Evolutionary conservation across 1,139 yeast genomes (phyloP).

Genomic region (Yamadazyma spencermartinsiae): DNA sequence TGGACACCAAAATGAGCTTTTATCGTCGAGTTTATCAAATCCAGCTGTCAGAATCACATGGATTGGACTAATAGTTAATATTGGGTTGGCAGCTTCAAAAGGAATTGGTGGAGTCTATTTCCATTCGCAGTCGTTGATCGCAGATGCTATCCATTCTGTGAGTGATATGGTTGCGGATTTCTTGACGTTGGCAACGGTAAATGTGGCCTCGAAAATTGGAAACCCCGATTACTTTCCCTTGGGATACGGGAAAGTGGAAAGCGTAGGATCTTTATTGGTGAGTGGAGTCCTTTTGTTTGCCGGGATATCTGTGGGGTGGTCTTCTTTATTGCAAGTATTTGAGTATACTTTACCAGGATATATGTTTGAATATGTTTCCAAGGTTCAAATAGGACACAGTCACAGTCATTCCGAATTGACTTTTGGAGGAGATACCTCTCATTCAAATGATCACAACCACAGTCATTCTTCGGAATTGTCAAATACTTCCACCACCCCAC

Average conservation of each 20-base stretch:
- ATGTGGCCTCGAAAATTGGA: slow-evolving; percentile 70
- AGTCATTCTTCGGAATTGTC: slow-evolving; percentile 17
- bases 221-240: slow-evolving; percentile 64
- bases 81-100: slow-evolving; percentile 83
- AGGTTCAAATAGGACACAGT: slow-evolving; percentile 53
- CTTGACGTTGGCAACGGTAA: slow-evolving; percentile 84
- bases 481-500: slow-evolving; percentile 9
- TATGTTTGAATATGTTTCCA: slow-evolving; percentile 42
- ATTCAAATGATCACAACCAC: slow-evolving; percentile 31
- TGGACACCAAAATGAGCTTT: slow-evolving; percentile 41
- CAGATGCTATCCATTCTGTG: slow-evolving; percentile 91
- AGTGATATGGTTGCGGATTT: slow-evolving; percentile 90
- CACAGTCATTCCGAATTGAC: slow-evolving; percentile 41
- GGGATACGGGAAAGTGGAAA: slow-evolving; percentile 92
- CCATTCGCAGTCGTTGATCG: slow-evolving; percentile 91
- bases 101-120: slow-evolving; percentile 87
- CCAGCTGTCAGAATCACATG: slow-evolving; percentile 94
- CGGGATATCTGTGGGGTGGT: slow-evolving; percentile 90
- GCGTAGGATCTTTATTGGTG: slow-evolving; percentile 87
- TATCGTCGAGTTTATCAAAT: slow-evolving; percentile 46
- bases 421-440: slow-evolving; percentile 6
- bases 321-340: slow-evolving; percentile 68
- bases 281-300: slow-evolving; percentile 81
- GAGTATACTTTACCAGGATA: slow-evolving; percentile 66
- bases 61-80: slow-evolving; percentile 82